These are phyloP conservation scores for Sporobolomyces roseus DNA, from an alignment of 768 basidiomycete species.

Conservation along the genomic window DNA sequence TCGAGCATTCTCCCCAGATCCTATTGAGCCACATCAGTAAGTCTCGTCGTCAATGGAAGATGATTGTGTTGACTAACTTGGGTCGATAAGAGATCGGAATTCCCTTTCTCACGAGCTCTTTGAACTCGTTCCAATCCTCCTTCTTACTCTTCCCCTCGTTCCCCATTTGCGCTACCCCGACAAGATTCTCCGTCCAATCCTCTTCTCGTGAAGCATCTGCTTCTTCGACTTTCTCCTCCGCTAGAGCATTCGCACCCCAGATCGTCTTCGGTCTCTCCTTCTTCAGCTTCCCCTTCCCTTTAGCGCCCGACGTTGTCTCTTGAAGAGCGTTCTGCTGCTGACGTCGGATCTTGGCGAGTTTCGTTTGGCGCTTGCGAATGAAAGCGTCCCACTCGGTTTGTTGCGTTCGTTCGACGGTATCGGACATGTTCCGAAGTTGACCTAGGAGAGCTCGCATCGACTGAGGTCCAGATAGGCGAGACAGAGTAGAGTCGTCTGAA, in stretches of 20 bases:
- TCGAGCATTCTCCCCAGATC: slow-evolving; percentile 84
- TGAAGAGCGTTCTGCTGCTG: slow-evolving; percentile 31
- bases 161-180: slow-evolving; percentile 87
- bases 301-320: slow-evolving; percentile 45
- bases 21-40: neutral
- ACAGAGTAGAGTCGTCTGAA: neutral
- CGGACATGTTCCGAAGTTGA: slow-evolving; percentile 45
- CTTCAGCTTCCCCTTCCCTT: slow-evolving; percentile 44
- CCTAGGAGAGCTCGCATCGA: slow-evolving; percentile 41
- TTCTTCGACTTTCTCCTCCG: slow-evolving; percentile 2
- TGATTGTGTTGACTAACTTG: slow-evolving; percentile 55
- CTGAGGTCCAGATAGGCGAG: slow-evolving; percentile 26
- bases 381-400: slow-evolving; percentile 85
- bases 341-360: slow-evolving; percentile 50
- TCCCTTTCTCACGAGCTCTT: slow-evolving; percentile 72
- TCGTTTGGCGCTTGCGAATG: slow-evolving; percentile 58
- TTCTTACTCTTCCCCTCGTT: slow-evolving; percentile 58
- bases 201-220: slow-evolving; percentile 59
- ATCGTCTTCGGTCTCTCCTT: slow-evolving; percentile 58
- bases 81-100: slow-evolving; percentile 83
- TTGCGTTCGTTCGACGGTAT: slow-evolving; percentile 58
- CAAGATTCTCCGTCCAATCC: slow-evolving; percentile 73
- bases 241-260: slow-evolving; percentile 15
- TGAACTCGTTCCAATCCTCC: slow-evolving; percentile 74
- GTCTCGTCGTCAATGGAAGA: neutral